These are phyloP conservation scores for Pseudonitzschia pungens DNA, from an alignment of 108 stramenopile genomes.

Conservation along the genomic window DNA sequence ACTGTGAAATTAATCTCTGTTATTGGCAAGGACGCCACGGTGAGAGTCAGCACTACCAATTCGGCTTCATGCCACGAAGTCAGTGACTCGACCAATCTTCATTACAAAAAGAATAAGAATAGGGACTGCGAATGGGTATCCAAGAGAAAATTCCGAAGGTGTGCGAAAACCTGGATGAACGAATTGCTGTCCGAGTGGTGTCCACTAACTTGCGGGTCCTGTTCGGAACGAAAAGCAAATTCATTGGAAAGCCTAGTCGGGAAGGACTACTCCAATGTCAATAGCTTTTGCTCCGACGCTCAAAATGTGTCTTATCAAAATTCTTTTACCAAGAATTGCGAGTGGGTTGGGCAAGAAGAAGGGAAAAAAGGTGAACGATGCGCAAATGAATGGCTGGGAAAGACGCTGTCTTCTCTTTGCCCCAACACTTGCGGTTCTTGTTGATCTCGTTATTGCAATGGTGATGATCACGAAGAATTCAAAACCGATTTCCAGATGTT, in stretches of 20 bases:
- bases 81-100: not conserved
- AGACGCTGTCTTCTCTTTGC: not conserved
- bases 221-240: not conserved
- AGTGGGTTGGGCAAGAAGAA: not conserved
- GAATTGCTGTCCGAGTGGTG: constrained; percentile 10
- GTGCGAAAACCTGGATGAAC: constrained; percentile 8
- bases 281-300: not conserved
- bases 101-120: not conserved
- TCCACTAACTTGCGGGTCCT: constrained; percentile 7
- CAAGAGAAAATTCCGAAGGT: not conserved
- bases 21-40: constrained; percentile 1
- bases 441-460: not conserved
- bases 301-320: not conserved
- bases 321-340: not conserved
- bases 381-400: not conserved
- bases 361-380: not conserved
- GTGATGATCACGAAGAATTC: not conserved
- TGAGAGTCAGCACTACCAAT: not conserved
- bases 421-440: not conserved
- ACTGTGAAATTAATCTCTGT: constrained; percentile 4
- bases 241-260: not conserved
- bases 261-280: not conserved
- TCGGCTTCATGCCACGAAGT: not conserved
- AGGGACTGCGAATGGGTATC: constrained; percentile 11
- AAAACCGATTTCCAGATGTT: not conserved